Conservation (phyloP, 2,329 filamentous ascomycete species). For the Diaporthe eres region DNA sequence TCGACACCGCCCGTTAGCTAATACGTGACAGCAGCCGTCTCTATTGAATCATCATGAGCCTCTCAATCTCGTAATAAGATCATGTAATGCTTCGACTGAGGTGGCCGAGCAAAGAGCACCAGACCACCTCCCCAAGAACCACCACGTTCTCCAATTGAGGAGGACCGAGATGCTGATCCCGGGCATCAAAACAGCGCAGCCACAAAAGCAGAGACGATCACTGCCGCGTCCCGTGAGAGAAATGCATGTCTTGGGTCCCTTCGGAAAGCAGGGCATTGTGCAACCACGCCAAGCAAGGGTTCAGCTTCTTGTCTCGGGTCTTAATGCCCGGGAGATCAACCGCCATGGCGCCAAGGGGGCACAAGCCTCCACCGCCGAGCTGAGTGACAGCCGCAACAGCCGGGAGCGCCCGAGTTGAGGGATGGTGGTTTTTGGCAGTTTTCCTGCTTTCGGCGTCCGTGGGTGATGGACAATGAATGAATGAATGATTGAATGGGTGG, state of each 20-base stretch:
- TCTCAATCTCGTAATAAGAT: constrained; percentile 25
- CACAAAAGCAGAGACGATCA: neutral
- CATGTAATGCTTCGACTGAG: neutral
- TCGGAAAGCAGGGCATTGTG: neutral
- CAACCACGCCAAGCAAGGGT: constrained; percentile 15
- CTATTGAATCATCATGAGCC: neutral
- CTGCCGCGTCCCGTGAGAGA: neutral
- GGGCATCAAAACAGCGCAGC: neutral
- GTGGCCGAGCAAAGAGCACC: neutral
- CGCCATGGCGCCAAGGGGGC: constrained; percentile 17
- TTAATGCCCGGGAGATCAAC: constrained; percentile 32
- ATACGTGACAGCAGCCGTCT: neutral
- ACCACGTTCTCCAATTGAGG: neutral
- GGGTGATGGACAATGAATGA: neutral
- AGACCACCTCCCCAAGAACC: neutral
- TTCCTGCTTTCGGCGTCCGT: neutral
- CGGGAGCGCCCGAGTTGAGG: constrained; percentile 10
- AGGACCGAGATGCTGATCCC: neutral
- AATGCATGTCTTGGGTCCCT: neutral
- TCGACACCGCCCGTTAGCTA: neutral
- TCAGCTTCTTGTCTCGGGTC: constrained; percentile 19
- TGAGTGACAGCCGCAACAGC: constrained; percentile 29
- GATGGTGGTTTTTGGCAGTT: neutral
- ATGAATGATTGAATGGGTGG: neutral
- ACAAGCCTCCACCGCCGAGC: constrained; percentile 28